These are phyloP conservation scores for Lophiostoma macrostomum DNA, from an alignment of 495 filamentous ascomycete genomes.

Conservation along the genomic window DNA sequence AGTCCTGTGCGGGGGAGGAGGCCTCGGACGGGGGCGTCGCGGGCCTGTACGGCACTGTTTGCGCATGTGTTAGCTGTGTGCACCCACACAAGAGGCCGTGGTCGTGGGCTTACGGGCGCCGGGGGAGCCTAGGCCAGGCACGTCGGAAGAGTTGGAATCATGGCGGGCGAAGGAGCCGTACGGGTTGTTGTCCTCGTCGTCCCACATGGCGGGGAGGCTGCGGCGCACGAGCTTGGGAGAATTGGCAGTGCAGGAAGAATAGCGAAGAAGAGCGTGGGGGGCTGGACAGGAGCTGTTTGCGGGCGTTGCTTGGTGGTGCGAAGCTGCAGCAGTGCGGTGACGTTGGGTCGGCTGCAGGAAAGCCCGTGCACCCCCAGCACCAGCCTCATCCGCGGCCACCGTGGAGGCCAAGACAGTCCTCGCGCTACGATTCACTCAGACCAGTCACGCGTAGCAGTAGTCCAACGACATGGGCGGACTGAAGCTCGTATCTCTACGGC, in stretches of 20 bases:
- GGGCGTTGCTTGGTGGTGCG: too few species aligned
- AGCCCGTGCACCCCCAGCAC: too few species aligned
- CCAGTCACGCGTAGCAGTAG: too few species aligned
- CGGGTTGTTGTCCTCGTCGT: slow-evolving; percentile 93
- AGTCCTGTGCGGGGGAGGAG: slow-evolving; percentile 45
- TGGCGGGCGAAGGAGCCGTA: slow-evolving; percentile 86
- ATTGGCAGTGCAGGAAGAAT: not conserved
- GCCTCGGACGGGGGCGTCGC: slow-evolving; percentile 45
- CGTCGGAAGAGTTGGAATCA: slow-evolving; percentile 72
- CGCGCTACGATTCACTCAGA: too few species aligned
- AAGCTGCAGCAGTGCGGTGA: too few species aligned
- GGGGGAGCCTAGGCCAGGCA: slow-evolving; percentile 63
- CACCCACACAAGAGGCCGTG: slow-evolving; percentile 29
- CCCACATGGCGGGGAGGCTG: slow-evolving; percentile 59
- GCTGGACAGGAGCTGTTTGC: too few species aligned
- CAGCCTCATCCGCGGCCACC: too few species aligned
- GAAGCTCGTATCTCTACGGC: too few species aligned
- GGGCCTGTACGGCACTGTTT: slow-evolving; percentile 40
- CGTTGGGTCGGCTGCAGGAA: too few species aligned
- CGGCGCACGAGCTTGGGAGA: not conserved
- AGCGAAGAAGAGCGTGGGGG: too few species aligned
- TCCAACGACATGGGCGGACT: too few species aligned
- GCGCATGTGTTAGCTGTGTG: slow-evolving; percentile 5
- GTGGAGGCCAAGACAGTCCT: too few species aligned
- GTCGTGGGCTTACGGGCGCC: slow-evolving; percentile 45